Evolutionary conservation across 2,329 filamentous ascomycete species (phyloP).

Genomic region (Cladorrhinum sp.): DNA sequence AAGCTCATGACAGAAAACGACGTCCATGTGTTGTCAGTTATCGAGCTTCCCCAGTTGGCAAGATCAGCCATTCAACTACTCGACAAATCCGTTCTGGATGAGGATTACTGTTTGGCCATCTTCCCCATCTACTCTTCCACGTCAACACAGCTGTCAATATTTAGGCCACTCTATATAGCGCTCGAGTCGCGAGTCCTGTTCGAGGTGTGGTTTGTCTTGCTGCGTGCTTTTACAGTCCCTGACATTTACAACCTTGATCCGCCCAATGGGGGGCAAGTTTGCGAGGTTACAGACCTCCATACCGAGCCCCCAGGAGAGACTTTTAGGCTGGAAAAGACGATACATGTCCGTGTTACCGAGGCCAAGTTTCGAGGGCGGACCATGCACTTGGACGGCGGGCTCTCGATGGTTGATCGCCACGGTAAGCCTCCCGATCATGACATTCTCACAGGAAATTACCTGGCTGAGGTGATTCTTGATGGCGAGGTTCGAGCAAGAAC

Average conservation of each 20-base stretch:
- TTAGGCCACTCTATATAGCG: slow-evolving; percentile 85
- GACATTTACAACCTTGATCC: slow-evolving; percentile 73
- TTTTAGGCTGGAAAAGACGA: slow-evolving; percentile 61
- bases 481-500: slow-evolving; percentile 76
- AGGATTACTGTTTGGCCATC: slow-evolving; percentile 91
- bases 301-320: slow-evolving; percentile 46
- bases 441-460: slow-evolving; percentile 62
- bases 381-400: slow-evolving; percentile 27
- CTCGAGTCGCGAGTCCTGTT: slow-evolving; percentile 86
- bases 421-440: slow-evolving; percentile 40
- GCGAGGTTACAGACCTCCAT: slow-evolving; percentile 41
- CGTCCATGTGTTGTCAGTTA: slow-evolving; percentile 72
- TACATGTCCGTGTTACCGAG: slow-evolving; percentile 58
- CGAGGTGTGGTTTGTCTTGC: slow-evolving; percentile 92
- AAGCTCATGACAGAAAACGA: slow-evolving; percentile 87
- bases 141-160: slow-evolving; percentile 69
- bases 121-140: slow-evolving; percentile 87
- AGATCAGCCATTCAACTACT: slow-evolving; percentile 87
- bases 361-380: slow-evolving; percentile 54
- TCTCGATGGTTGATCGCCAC: slow-evolving; percentile 30
- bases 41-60: slow-evolving; percentile 85
- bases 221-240: slow-evolving; percentile 87
- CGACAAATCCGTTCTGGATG: slow-evolving; percentile 84
- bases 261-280: slow-evolving; percentile 41
- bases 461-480: slow-evolving; percentile 76